Evolutionary conservation across 192 early-diverging fungal genomes (phyloP), one percentile per base, ranked within the genome.

Genomic region (Kappamyces sp.): DNA sequence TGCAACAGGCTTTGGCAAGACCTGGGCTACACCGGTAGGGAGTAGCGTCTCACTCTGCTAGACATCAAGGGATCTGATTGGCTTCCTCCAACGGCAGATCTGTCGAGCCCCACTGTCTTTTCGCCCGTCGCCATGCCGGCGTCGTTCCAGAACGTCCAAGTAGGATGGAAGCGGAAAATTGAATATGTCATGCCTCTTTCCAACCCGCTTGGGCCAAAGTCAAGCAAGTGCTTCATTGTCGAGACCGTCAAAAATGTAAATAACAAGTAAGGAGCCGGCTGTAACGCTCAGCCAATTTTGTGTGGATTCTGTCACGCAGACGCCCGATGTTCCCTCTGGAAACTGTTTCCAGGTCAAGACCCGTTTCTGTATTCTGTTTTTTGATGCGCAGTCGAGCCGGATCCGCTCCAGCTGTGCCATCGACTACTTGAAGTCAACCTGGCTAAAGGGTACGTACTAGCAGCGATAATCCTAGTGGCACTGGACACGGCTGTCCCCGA

Each of bases 271-370:
- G 8, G 13, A 8, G 3, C 23, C 23, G 23, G 23, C 12, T 13
- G 33, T 48, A 35, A 43, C 9, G 37, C 49, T 35, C n/a, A 60
- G 57, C 40, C 60, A 44, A 12, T 33, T 76, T 34, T 76, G 74
- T 48, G 52, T 76, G 7, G n/a, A 40, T 33, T 59, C 66, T 46
- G 50, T 55, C 15, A 62, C 47, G 9, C 47, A 63, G 31, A 77
- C 75, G 3, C 75, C 75, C 10, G 71, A 73, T 52, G 75, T 77
- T 42, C 75, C 75, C n/a, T 65, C 66, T 51, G 75, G 75, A 5
- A 71, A 52, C 36, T n/a, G 59, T 5, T 77, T 77, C 49, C 42
- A 61, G 13, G 44, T 66, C n/a, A 49, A 61, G 32, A 43, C 62
- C 1, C 37, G 58, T 4, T 46, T 73, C 5, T 77, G 75, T 49